Percentiles rank a stretch among this genome's conserved stretches.
These are phyloP conservation scores for Phytophthora pseudosyringae DNA, from an alignment of 352 stramenopile genomes.

Conservation along the genomic window DNA sequence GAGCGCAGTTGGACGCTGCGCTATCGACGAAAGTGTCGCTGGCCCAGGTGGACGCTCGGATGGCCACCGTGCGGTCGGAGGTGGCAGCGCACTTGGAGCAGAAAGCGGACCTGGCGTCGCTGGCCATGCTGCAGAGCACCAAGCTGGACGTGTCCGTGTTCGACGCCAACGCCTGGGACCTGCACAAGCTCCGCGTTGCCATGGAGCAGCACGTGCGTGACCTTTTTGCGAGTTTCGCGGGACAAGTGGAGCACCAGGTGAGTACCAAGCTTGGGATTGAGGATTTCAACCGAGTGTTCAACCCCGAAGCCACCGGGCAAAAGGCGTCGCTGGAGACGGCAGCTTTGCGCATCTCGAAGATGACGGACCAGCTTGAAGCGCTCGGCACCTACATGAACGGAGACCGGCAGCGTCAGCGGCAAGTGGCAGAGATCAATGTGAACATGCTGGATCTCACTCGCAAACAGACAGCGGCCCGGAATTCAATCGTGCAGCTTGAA, in stretches of 20 bases:
- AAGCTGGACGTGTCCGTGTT: conserved; percentile 75
- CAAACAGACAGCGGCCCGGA: conserved; percentile 54
- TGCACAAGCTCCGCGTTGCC: conserved; percentile 56
- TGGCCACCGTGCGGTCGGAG: conserved; percentile 46
- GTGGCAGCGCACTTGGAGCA: conserved; percentile 36
- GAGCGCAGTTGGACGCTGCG: conserved; percentile 66
- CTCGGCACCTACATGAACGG: conserved; percentile 53
- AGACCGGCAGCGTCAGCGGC: conserved; percentile 54
- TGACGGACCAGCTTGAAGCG: conserved; percentile 56
- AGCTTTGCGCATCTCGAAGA: conserved; percentile 51
- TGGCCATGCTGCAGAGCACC: conserved; percentile 47
- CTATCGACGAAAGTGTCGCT: conserved; percentile 66
- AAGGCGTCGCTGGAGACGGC: conserved; percentile 56
- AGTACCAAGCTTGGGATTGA: conserved; percentile 58
- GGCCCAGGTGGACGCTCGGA: conserved; percentile 37
- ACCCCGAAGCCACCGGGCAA: conserved; percentile 54
- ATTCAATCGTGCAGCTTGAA: conserved; percentile 52
- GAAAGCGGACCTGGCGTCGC: conserved; percentile 49
- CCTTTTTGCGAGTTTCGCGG: conserved; percentile 63
- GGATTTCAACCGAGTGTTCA: conserved; percentile 77
- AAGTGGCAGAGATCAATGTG: conserved; percentile 54
- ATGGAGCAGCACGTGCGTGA: conserved; percentile 69
- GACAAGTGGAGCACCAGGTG: conserved; percentile 60
- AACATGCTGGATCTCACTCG: conserved; percentile 54
- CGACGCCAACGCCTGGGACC: conserved; percentile 55